Evolutionary conservation across 2,329 filamentous ascomycete species (phyloP).

Genomic region (Alternaria triticina): DNA sequence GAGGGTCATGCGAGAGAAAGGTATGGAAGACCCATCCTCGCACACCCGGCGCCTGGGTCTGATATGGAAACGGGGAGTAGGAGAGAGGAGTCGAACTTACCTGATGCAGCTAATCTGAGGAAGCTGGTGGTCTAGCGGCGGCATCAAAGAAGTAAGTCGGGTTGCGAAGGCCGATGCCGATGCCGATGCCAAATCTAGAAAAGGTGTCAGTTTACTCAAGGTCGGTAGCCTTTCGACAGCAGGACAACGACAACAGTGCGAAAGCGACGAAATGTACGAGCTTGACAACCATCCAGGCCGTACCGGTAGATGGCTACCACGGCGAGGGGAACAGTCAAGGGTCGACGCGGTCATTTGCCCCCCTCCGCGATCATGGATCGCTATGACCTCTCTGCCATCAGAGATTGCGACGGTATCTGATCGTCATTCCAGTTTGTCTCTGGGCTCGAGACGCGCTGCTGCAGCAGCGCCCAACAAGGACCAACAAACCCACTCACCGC

Average conservation of each 20-base stretch:
- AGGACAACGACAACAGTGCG: background rate
- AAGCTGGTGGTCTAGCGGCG: background rate
- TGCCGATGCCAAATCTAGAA: background rate
- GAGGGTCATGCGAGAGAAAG: background rate
- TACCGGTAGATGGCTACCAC: background rate
- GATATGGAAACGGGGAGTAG: background rate
- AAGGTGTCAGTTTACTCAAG: background rate
- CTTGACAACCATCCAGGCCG: background rate
- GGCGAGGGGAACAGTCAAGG: background rate
- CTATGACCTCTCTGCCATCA: background rate
- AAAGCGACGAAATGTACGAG: background rate
- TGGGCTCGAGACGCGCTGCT: background rate
- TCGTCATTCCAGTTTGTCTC: background rate
- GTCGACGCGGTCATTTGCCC: background rate
- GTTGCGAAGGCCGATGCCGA: background rate
- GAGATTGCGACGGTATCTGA: background rate
- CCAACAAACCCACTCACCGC: background rate
- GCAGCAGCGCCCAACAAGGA: background rate
- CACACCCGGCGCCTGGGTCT: background rate
- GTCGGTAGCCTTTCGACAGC: background rate
- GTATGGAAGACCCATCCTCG: background rate
- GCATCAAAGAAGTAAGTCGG: background rate
- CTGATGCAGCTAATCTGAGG: background rate
- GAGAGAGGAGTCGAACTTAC: background rate
- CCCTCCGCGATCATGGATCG: background rate